phyloP scores from a whole-genome alignment of 805 yeast species.

The Yamadazyma phyllophila region DNA sequence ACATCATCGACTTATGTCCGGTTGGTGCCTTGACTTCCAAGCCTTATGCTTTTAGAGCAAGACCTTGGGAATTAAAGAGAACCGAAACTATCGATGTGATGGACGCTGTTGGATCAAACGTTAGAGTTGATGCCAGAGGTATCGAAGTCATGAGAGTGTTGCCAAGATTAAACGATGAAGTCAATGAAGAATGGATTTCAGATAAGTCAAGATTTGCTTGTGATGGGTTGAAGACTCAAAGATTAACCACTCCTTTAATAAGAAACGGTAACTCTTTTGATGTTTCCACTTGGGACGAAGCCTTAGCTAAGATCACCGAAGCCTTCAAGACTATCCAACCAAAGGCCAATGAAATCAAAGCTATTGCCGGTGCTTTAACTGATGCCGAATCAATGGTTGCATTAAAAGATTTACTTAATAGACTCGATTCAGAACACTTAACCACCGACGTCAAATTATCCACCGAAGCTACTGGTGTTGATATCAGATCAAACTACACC shows the following conservation, averaged over 20 bases:
- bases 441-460: conserved; percentile 67
- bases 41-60: conserved; percentile 88
- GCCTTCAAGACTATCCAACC: conserved; percentile 58
- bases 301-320: conserved; percentile 64
- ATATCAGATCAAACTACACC: conserved; percentile 72
- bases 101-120: conserved; percentile 80
- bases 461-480: conserved; percentile 60
- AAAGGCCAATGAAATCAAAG: conserved; percentile 70
- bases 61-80: conserved; percentile 92
- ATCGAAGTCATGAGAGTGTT: conserved; percentile 82
- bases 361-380: conserved; percentile 74
- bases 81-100: conserved; percentile 82
- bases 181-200: conserved; percentile 89
- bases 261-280: conserved; percentile 67
- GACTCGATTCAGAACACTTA: conserved; percentile 76
- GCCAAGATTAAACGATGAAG: conserved; percentile 81
- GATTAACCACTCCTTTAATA: conserved; percentile 77
- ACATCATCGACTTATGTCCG: conserved; percentile 84
- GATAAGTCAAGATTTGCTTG: conserved; percentile 84
- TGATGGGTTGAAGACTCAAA: conserved; percentile 83
- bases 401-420: conserved; percentile 73
- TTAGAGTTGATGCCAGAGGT: conserved; percentile 85
- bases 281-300: conserved; percentile 86
- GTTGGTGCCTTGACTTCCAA: conserved; percentile 89
- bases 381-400: conserved; percentile 85